Evolutionary conservation across 108 stramenopile genomes (phyloP), one percentile per base, ranked within the genome.

Genomic region (Discostella pseudostelligera): DNA sequence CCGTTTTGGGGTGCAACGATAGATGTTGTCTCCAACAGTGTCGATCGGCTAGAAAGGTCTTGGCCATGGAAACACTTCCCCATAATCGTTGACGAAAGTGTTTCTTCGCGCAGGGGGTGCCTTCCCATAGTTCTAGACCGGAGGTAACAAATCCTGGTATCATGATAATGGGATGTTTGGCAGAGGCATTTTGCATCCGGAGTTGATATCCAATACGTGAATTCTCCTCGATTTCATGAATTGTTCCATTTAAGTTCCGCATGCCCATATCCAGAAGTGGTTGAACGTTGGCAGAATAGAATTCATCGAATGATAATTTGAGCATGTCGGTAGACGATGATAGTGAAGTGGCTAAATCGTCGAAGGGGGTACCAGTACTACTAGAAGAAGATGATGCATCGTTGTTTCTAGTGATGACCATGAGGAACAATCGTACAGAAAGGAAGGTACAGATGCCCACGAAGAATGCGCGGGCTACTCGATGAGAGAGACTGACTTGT

Each of bases 121-220:
- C 92, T 67, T 87, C 68, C 95, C 95, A 96, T 4, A 96, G 75
- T 60, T 96, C 95, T 39, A 96, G 73, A 3, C 89, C 95, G 22
- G 87, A 82, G 12, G 93, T 90, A 12, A 93, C 78, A 62, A 96
- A 92, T 0, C 95, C 95, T 2, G 95, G 95, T 13, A 96, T 67
- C 68, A 96, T 81, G 8, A 96, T 83, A 10, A 96, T 70, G 0
- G 92, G 91, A 62, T 93, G 82, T 17, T 93, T 87, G 8, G 74
- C 88, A 50, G 55, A 61, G 0, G 91, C 89, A 66, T 48, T 32
- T 22, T 39, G 45, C 21, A 51, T n/a, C 13, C 58, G 39, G 3
- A 74, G 63, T 37, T 60, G 65, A 50, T 67, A 54, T 22, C 73
- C 73, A n/a, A 74, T 59, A 9, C 73, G 37, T 4, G 39, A 21